phyloP scores from a whole-genome alignment of 139 green algal species.

The Cymbomonas tetramitiformis region DNA sequence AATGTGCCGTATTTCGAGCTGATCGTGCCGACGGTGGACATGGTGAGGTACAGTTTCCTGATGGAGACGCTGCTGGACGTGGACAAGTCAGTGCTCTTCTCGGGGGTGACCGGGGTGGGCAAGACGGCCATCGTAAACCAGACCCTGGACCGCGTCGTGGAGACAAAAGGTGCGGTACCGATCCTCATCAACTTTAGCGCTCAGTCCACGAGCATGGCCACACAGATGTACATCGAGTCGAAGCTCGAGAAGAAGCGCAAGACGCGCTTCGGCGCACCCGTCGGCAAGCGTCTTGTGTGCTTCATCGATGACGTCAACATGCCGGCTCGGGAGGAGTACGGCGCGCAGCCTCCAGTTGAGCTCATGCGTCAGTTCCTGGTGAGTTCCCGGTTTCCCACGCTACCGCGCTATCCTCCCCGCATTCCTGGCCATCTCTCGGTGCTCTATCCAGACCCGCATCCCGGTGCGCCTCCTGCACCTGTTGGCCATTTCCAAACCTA shows the following conservation, averaged over 20 bases:
- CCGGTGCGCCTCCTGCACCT: too few relatives aligned
- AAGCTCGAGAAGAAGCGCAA: slow-evolving; percentile 74
- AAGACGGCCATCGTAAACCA: slow-evolving; percentile 54
- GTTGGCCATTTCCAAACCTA: too few relatives aligned
- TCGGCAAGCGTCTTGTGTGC: slow-evolving; percentile 58
- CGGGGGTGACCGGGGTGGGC: slow-evolving; percentile 55
- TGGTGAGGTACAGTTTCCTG: slow-evolving; percentile 45
- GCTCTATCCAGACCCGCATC: too few relatives aligned
- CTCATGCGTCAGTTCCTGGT: slow-evolving; percentile 70
- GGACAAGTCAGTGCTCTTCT: slow-evolving; percentile 50
- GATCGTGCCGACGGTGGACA: slow-evolving; percentile 64
- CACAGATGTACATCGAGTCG: slow-evolving; percentile 54
- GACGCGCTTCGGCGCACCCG: slow-evolving; percentile 48
- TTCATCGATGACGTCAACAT: slow-evolving; percentile 85
- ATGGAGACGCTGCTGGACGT: slow-evolving; percentile 49
- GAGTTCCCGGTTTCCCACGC: too few relatives aligned
- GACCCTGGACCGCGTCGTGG: slow-evolving; percentile 27
- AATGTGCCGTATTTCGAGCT: slow-evolving; percentile 61
- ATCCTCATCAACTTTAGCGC: slow-evolving; percentile 65
- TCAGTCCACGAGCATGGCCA: slow-evolving; percentile 53
- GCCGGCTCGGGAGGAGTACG: slow-evolving; percentile 60
- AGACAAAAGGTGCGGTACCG: slow-evolving; percentile 24
- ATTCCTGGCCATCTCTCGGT: too few relatives aligned
- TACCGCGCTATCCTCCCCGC: too few relatives aligned
- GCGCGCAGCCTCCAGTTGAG: slow-evolving; percentile 66